These are phyloP conservation scores for Fusarium annulatum DNA, from an alignment of 2,329 filamentous ascomycete genomes.

Conservation along the genomic window DNA sequence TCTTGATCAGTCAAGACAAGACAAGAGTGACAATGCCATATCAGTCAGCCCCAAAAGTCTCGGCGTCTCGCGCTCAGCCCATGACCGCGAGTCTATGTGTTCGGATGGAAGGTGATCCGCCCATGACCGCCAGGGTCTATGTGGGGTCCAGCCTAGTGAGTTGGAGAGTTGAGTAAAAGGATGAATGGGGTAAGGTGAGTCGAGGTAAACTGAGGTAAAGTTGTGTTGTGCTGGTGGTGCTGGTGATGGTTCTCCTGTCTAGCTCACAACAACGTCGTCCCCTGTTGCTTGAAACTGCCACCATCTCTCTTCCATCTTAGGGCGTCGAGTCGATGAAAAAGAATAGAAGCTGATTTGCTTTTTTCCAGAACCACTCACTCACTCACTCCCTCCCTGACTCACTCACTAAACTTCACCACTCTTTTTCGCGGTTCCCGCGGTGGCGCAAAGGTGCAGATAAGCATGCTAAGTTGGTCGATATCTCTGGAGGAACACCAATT, in stretches of 20 bases:
- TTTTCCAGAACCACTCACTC: conserved; percentile 4
- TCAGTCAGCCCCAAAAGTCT: conserved; percentile 2
- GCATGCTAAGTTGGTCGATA: background rate
- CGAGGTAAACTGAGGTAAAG: background rate
- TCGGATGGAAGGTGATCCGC: conserved; percentile 9
- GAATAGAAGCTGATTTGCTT: conserved; percentile 15
- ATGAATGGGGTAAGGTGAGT: background rate
- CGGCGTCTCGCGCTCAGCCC: conserved; percentile 20
- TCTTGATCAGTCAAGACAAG: background rate
- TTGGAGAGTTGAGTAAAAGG: background rate
- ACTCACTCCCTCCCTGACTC: background rate
- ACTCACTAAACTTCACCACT: background rate
- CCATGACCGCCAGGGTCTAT: conserved; percentile 18
- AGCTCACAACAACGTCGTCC: conserved; percentile 13
- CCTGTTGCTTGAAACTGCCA: conserved; percentile 13
- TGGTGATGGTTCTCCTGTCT: background rate
- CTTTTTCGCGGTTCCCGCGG: conserved; percentile 3
- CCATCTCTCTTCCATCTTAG: conserved; percentile 7
- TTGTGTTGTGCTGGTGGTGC: background rate
- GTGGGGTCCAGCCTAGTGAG: conserved; percentile 1
- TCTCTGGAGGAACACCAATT: background rate
- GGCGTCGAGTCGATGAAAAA: background rate
- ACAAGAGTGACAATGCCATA: background rate
- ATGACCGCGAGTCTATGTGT: conserved; percentile 23
- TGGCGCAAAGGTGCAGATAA: background rate